Base-by-base conservation (phyloP, 352 stramenopile species). In the Phytophthora nicotianae region DNA sequence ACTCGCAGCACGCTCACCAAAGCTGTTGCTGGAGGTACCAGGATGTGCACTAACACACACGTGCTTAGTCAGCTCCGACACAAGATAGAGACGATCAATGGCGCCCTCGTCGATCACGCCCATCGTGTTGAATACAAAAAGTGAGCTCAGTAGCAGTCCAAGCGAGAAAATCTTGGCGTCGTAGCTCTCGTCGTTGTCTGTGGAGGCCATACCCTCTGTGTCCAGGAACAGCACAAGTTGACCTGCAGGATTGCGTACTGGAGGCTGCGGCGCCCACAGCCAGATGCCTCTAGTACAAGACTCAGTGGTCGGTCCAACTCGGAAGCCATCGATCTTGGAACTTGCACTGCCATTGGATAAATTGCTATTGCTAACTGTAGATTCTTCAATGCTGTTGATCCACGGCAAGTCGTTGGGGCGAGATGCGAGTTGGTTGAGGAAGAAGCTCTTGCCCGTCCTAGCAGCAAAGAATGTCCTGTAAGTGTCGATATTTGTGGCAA, bases 71-170 rank as follows among this genome's bases (percentile, higher is more conserved):
- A 94, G 70, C 59, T 96, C 83, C 8, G 85, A 93, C 20, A 96
- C 87, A 32, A 96, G 81, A 55, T 88, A 94, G 32, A 94, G 63
- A 14, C 84, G 72, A 65, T 96, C 87, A 50, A 96, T 93, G 14
- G 87, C 86, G 21, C 76, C 79, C 74, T 96, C 87, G 53, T 96
- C 87, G 62, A 96, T 94, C 55, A 96, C 87, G 26, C 87, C 87
- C 79, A 96, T 93, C 2, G 84, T 93, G 58, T 96, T 96, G 58
- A 93, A 91, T 23, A 96, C 83, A 45, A 96, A 94, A 0, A 93
- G 70, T 49, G 81, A 92, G 63, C 81, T 92, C 2, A 95, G 70
- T 26, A 95, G 70, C 43, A 95, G 41, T 13, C 83, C 87, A 10
- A 95, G 59, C 24, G 85, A 92, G 41, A 95, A 95, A 45, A 95